Evolutionary conservation across 2,329 filamentous ascomycete genomes (phyloP).

Genomic region (Verruconis gallopava): DNA sequence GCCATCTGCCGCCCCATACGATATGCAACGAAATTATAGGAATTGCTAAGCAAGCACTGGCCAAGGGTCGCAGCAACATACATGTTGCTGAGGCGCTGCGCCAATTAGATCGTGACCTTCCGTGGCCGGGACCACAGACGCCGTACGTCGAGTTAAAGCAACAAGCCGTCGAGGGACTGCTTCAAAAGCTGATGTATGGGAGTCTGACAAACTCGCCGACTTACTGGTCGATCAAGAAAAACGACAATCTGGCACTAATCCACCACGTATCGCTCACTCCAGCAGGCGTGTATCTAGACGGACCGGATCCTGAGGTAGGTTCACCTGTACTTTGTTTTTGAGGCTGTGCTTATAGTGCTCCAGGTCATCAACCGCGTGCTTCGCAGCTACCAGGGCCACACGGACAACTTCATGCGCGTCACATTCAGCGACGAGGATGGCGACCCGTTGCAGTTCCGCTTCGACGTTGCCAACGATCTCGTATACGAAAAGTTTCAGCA

Average conservation of each 20-base stretch:
- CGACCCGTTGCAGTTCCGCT: slow-evolving; percentile 46
- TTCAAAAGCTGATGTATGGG: neutral
- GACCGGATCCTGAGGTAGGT: slow-evolving; percentile 39
- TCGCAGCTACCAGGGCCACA: slow-evolving; percentile 47
- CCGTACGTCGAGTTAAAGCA: neutral
- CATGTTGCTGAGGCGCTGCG: slow-evolving; percentile 31
- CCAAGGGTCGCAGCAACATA: slow-evolving; percentile 21
- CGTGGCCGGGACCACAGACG: neutral
- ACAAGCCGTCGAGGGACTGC: neutral
- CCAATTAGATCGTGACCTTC: neutral
- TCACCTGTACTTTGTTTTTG: neutral
- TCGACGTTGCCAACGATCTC: slow-evolving; percentile 32
- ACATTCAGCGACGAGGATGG: slow-evolving; percentile 65
- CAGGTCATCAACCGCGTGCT: slow-evolving; percentile 52
- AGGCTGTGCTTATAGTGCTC: neutral
- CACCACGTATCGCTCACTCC: slow-evolving; percentile 28
- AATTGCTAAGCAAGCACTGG: slow-evolving; percentile 6
- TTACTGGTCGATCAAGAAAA: neutral
- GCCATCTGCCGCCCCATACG: slow-evolving; percentile 3
- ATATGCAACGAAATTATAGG: neutral
- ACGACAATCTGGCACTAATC: slow-evolving; percentile 14
- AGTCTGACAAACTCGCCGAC: neutral
- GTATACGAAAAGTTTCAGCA: slow-evolving; percentile 50
- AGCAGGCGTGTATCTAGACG: slow-evolving; percentile 28
- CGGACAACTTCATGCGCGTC: slow-evolving; percentile 55